Evolutionary conservation across 306 rosid species (phyloP), one percentile per base, ranked within the genome.

Genomic region (Betula pendula): DNA sequence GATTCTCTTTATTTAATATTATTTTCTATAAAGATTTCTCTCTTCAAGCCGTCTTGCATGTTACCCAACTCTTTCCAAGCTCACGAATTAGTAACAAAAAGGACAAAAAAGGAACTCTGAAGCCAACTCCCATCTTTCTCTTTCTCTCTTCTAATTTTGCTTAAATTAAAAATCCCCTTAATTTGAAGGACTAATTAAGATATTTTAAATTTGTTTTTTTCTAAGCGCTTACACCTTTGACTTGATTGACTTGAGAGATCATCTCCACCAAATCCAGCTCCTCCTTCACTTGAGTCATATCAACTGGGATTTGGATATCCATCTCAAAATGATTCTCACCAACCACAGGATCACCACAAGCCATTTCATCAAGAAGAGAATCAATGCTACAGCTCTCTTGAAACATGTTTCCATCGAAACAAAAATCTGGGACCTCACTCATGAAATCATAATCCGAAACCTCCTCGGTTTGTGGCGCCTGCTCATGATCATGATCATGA

Each of bases 201-300:
- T n/a, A n/a, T n/a, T n/a, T 12, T 12, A 20, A 4, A 16, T 14
- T 10, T 59, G 5, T 55, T 55, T 5, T 55, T 5, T 67, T 66
- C 35, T 52, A 69, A 50, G 51, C 62, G 42, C 45, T 68, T 76
- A 71, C 10, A 49, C 69, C 42, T 71, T 29, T 74, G 71, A 4
- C 77, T 67, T 78, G 67, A 45, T 84, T 81, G 68, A 82, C 87
- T 38, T 82, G 91, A 51, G 84, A 79, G 66, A 92, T 92, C 96
- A 92, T 89, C 87, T 95, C 92, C 86, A 87, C 90, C 84, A 95
- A 91, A 82, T 92, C 97, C 82, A 90, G 14, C 81, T 95, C 97
- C 84, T 88, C 81, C 88, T 88, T 87, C 72, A 81, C 91, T 65
- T 85, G 44, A 70, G 35, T 50, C 79, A 76, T 65, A n/a, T n/a